Percentiles rank a stretch among this genome's conserved stretches.
phyloP scores from a whole-genome alignment of 768 basidiomycete species.

The Pisolithus microcarpus region DNA sequence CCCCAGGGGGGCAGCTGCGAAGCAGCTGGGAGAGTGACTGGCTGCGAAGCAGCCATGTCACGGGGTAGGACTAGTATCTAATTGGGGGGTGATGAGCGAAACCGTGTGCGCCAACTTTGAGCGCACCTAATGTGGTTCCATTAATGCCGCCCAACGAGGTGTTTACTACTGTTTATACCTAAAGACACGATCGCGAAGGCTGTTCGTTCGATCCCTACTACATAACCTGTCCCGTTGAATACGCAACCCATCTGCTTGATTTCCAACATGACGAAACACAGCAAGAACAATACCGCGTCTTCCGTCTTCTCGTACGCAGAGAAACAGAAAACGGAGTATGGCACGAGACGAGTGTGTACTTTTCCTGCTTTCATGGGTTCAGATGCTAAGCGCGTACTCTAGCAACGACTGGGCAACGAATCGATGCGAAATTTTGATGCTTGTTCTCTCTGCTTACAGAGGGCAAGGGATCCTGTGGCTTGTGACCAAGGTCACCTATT shows the following conservation, averaged over 20 bases:
- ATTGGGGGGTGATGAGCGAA: too few relatives aligned
- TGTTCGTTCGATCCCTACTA: too few relatives aligned
- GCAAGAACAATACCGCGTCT: slow-evolving; percentile 85
- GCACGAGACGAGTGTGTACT: slow-evolving; percentile 60
- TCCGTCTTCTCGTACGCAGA: slow-evolving; percentile 89
- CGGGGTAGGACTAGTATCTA: too few relatives aligned
- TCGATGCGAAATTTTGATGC: slow-evolving; percentile 90
- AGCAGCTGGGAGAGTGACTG: too few relatives aligned
- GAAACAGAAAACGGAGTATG: slow-evolving; percentile 74
- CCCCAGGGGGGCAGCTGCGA: too few relatives aligned
- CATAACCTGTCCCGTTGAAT: too few relatives aligned
- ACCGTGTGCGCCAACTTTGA: too few relatives aligned
- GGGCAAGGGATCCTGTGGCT: slow-evolving; percentile 75
- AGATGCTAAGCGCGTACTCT: neutral
- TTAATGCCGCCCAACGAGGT: too few relatives aligned
- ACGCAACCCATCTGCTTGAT: neutral
- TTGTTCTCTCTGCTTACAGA: slow-evolving; percentile 81
- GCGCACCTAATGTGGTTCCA: too few relatives aligned
- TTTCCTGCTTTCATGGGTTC: neutral
- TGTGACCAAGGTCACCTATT: slow-evolving; percentile 87
- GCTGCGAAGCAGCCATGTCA: too few relatives aligned
- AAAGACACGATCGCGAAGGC: too few relatives aligned
- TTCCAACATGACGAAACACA: slow-evolving; percentile 73
- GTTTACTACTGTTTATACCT: too few relatives aligned
- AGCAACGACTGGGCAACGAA: slow-evolving; percentile 62